These are phyloP conservation scores for Aspergillus texensis DNA, from an alignment of 2,329 filamentous ascomycete genomes.

Conservation along the genomic window DNA sequence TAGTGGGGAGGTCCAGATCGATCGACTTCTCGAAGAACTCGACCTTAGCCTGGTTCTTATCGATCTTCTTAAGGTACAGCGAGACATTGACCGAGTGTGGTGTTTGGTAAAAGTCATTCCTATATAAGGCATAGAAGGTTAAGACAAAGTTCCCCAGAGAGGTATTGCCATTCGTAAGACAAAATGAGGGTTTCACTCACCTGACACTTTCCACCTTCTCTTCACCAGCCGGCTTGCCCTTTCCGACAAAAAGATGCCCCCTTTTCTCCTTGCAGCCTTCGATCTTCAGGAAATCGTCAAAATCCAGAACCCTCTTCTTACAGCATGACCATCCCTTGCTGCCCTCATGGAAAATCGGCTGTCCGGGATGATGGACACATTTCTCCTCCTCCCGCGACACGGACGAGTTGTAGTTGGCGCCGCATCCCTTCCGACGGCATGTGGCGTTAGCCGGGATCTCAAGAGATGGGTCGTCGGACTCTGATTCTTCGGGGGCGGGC, in stretches of 20 bases:
- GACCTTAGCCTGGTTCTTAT: slow-evolving; percentile 75
- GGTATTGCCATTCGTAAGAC: neutral
- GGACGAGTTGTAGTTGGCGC: slow-evolving; percentile 63
- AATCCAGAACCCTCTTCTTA: slow-evolving; percentile 91
- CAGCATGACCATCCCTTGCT: slow-evolving; percentile 98
- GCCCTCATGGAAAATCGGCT: slow-evolving; percentile 93
- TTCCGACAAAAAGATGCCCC: slow-evolving; percentile 80
- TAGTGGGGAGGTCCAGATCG: slow-evolving; percentile 80
- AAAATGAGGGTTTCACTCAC: slow-evolving; percentile 48
- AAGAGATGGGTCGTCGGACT: slow-evolving; percentile 79
- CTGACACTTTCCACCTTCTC: slow-evolving; percentile 78
- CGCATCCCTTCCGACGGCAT: slow-evolving; percentile 80
- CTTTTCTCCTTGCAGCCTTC: slow-evolving; percentile 83
- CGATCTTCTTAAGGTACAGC: slow-evolving; percentile 96
- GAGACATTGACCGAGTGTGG: slow-evolving; percentile 80
- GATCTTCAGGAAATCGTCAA: slow-evolving; percentile 97
- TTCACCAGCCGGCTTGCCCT: slow-evolving; percentile 68
- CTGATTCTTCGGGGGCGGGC: slow-evolving; percentile 65
- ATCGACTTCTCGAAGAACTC: slow-evolving; percentile 67
- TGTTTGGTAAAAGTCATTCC: slow-evolving; percentile 95
- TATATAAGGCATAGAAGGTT: slow-evolving; percentile 31
- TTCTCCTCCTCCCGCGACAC: slow-evolving; percentile 68
- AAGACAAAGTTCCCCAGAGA: neutral
- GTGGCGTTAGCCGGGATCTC: slow-evolving; percentile 72
- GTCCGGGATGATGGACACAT: slow-evolving; percentile 87